Base-by-base conservation (phyloP, 768 basidiomycete species). In the button mushroom (Agaricus bisporus) region DNA sequence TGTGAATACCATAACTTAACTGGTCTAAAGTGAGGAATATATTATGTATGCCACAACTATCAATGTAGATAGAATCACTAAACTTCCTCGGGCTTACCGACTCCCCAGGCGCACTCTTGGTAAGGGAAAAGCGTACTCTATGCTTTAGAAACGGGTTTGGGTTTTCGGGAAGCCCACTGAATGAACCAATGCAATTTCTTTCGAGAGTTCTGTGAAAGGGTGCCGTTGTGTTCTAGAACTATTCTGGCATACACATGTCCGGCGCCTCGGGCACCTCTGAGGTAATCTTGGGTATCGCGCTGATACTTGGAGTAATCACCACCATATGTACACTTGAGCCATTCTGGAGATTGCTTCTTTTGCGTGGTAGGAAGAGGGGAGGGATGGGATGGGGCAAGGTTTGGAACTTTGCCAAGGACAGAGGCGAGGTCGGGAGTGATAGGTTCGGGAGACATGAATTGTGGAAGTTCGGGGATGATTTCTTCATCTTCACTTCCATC, bases 391-490 rank as follows among this genome's bases (percentile, higher is more conserved):
- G 44, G 47, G 17, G 56, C 45, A 26, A 43, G 44, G 14, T 25
- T 51, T 35, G 44, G 49, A 17, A 48, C 48, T 18, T 22, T 29
- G 25, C 56, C 53, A 47, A 72, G 66, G 2, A 66, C 14, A 15
- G 58, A 59, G 6, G 62, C 59, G 32, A 70, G 61, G 26, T 65
- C 57, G 38, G 57, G 56, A 11, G 65, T 58, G 35, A 60, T 49
- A 14, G 44, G 26, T 41, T 67, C 63, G 3, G 66, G 64, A 25
- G 57, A 55, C 15, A 55, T 56, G 32, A 68, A 57, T 39, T 64
- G 62, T 3, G 68, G 63, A 15, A 60, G 58, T 1, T 58, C 38
- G 38, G 66, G 59, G n/a, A 62, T 41, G 7, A 56, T 49, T 41
- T 66, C 61, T 22, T 59, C 56, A 4, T 56, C 57, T 5, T 54